A percentile compares a stretch with the other conserved stretches of the same genome.
Evolutionary conservation across 129 eudicot species (phyloP).

Genomic region (Smallanthus sonchifolius): DNA sequence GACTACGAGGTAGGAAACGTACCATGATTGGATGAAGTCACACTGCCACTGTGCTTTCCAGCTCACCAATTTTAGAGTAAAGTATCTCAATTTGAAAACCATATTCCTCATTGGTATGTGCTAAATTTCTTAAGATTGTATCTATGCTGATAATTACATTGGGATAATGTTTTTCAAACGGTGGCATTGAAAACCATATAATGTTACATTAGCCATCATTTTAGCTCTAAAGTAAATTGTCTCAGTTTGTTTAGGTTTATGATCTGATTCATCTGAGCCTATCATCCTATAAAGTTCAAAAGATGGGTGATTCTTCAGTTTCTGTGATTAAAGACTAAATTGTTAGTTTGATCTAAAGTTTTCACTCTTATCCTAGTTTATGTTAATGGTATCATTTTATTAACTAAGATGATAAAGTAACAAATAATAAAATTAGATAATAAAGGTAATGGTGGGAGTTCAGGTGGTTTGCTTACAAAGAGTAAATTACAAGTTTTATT

Average conservation of each 20-base stretch:
- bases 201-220: constrained; percentile 5
- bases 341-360: constrained; percentile 3
- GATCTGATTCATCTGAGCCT: background rate
- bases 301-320: background rate
- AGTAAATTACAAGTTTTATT: background rate
- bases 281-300: background rate
- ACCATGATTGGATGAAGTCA: constrained; percentile 79
- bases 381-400: background rate
- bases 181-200: background rate
- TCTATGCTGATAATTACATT: constrained; percentile 5
- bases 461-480: background rate
- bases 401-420: background rate
- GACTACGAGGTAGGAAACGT: constrained; percentile 89
- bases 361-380: background rate
- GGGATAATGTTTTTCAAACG: background rate
- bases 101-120: constrained; percentile 10
- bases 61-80: background rate
- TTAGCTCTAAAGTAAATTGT: background rate
- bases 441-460: background rate
- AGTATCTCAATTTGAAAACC: background rate
- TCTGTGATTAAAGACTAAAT: background rate
- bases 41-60: background rate
- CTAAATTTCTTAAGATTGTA: constrained; percentile 8
- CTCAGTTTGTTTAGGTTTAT: background rate
- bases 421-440: background rate